These are phyloP conservation scores for Rhodotorula sp. DNA, from an alignment of 1,284 basidiomycete species.

Conservation along the genomic window DNA sequence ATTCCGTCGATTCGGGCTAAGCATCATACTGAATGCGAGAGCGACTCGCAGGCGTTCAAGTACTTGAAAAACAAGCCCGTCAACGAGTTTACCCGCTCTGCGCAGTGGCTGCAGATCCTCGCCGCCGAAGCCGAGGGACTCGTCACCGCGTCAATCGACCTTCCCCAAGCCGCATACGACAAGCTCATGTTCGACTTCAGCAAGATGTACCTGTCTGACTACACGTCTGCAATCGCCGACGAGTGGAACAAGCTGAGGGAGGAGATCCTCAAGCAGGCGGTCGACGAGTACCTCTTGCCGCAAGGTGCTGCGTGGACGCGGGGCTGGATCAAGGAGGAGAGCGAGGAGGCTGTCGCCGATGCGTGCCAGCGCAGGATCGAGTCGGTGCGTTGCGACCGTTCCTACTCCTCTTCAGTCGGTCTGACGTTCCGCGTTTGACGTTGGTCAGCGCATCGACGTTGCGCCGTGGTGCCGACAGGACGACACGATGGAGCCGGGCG, in stretches of 20 bases:
- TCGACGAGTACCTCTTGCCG: conserved; percentile 78
- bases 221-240: conserved; percentile 76
- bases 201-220: conserved; percentile 80
- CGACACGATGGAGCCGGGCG: conserved; percentile 35
- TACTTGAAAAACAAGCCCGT: conserved; percentile 83
- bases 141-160: conserved; percentile 70
- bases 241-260: conserved; percentile 91
- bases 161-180: conserved; percentile 64
- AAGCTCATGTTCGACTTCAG: conserved; percentile 71
- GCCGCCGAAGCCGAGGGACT: conserved; percentile 85
- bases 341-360: conserved; percentile 75
- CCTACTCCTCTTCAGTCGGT: not conserved
- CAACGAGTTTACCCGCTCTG: conserved; percentile 62
- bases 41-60: conserved; percentile 88
- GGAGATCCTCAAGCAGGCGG: conserved; percentile 71
- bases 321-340: conserved; percentile 85
- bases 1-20: not conserved
- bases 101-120: conserved; percentile 90
- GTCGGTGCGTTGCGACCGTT: conserved; percentile 57
- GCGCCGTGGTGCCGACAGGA: conserved; percentile 38
- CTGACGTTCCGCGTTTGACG: not conserved
- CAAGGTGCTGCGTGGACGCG: conserved; percentile 80
- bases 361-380: conserved; percentile 68
- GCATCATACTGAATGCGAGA: not conserved
- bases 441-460: conserved; percentile 35